These are phyloP conservation scores for Penicillium argentinense DNA, from an alignment of 495 filamentous ascomycete species.

Conservation along the genomic window DNA sequence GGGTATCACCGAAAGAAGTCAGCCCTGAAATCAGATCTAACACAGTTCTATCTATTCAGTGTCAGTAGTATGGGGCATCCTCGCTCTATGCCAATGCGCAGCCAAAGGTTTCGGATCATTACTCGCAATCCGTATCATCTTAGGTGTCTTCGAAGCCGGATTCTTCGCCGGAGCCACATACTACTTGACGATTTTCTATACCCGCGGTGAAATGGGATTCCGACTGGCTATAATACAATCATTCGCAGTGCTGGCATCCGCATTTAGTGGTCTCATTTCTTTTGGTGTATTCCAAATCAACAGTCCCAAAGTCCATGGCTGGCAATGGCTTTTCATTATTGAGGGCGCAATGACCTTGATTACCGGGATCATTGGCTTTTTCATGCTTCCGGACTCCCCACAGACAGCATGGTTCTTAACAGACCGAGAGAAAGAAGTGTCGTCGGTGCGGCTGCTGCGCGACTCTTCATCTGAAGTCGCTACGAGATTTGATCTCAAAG, in stretches of 20 bases:
- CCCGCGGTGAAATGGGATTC: conserved; percentile 63
- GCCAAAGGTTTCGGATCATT: conserved; percentile 55
- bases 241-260: conserved; percentile 64
- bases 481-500: conserved; percentile 25
- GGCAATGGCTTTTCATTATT: conserved; percentile 75
- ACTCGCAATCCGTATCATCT: conserved; percentile 43
- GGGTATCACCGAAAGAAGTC: too few species aligned
- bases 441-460: conserved; percentile 24
- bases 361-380: conserved; percentile 59
- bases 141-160: conserved; percentile 60
- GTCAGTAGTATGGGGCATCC: conserved; percentile 47
- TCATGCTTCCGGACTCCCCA: conserved; percentile 61
- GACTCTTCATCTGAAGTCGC: conserved; percentile 31
- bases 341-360: conserved; percentile 63
- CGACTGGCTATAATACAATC: conserved; percentile 73
- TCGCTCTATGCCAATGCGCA: conserved; percentile 39
- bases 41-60: too few species aligned
- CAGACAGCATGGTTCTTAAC: conserved; percentile 60
- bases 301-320: conserved; percentile 47
- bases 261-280: conserved; percentile 64
- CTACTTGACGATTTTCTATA: conserved; percentile 56
- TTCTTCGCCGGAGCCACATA: conserved; percentile 64
- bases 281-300: conserved; percentile 71
- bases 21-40: too few species aligned
- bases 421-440: conserved; percentile 49